Percentiles rank a stretch among this genome's conserved stretches.
These are phyloP conservation scores for Emmonsiellopsis sp. DNA, from an alignment of 2,329 filamentous ascomycete genomes.

Conservation along the genomic window DNA sequence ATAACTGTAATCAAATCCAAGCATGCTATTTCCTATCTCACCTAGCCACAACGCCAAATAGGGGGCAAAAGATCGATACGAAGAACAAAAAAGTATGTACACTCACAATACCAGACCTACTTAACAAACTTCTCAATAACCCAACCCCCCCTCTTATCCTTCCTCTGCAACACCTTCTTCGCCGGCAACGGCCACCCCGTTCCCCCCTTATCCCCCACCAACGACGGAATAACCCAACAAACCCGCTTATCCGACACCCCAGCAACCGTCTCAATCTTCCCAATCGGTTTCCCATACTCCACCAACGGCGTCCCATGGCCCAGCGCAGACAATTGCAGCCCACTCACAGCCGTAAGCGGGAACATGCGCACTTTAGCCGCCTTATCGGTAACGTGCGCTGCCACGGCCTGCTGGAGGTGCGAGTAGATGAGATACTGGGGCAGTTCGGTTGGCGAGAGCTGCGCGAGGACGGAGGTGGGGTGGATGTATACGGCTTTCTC, in stretches of 20 bases:
- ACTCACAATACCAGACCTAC: slow-evolving; percentile 9
- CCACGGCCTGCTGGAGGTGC: slow-evolving; percentile 64
- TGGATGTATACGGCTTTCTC: slow-evolving; percentile 77
- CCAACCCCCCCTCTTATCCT: slow-evolving; percentile 65
- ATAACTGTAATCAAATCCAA: no score
- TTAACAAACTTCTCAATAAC: slow-evolving; percentile 50
- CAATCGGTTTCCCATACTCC: slow-evolving; percentile 81
- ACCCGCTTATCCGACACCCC: slow-evolving; percentile 51
- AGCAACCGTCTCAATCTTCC: slow-evolving; percentile 55
- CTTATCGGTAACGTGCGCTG: slow-evolving; percentile 47
- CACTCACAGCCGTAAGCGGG: slow-evolving; percentile 69
- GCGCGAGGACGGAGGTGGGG: slow-evolving; percentile 70
- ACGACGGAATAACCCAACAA: slow-evolving; percentile 72
- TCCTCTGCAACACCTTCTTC: slow-evolving; percentile 74
- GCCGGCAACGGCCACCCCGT: slow-evolving; percentile 78
- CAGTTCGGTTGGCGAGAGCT: slow-evolving; percentile 60
- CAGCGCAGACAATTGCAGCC: slow-evolving; percentile 64
- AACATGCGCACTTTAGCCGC: slow-evolving; percentile 78
- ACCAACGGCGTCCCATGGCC: slow-evolving; percentile 79
- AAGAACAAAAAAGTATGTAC: no score
- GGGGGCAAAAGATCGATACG: slow-evolving; percentile 1
- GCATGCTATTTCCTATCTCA: no score
- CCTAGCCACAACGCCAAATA: neutral
- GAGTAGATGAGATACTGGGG: slow-evolving; percentile 84
- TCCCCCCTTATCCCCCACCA: slow-evolving; percentile 60